Evolutionary conservation across 2,329 filamentous ascomycete genomes (phyloP).

Genomic region (Fusarium poae): DNA sequence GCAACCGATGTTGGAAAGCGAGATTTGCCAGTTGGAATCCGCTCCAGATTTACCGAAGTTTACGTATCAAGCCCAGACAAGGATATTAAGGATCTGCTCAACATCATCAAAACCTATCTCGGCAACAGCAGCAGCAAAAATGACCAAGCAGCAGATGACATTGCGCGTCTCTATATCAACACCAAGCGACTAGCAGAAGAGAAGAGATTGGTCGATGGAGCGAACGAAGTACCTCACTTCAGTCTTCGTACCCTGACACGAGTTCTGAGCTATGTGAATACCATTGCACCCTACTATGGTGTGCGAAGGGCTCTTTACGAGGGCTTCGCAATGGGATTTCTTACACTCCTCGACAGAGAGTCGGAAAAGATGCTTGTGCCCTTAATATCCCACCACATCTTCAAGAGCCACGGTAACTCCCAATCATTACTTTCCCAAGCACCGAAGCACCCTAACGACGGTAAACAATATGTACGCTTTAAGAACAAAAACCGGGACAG

Average conservation of each 20-base stretch:
- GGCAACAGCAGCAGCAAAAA: slow-evolving; percentile 78
- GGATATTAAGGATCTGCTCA: slow-evolving; percentile 86
- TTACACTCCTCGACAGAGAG: slow-evolving; percentile 85
- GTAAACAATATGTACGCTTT: slow-evolving; percentile 83
- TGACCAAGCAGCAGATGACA: slow-evolving; percentile 80
- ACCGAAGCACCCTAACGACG: slow-evolving; percentile 82
- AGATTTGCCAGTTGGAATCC: slow-evolving; percentile 87
- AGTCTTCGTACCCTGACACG: slow-evolving; percentile 94
- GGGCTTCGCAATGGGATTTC: slow-evolving; percentile 97
- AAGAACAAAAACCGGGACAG: slow-evolving; percentile 72
- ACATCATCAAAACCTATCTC: slow-evolving; percentile 90
- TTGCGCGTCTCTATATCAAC: slow-evolving; percentile 88
- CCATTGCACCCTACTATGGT: slow-evolving; percentile 86
- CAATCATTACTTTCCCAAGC: slow-evolving; percentile 82
- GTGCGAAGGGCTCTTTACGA: slow-evolving; percentile 89
- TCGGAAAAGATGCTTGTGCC: slow-evolving; percentile 85
- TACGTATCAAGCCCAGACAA: slow-evolving; percentile 93
- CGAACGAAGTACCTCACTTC: slow-evolving; percentile 96
- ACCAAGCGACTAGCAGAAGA: slow-evolving; percentile 85
- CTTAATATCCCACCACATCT: slow-evolving; percentile 83
- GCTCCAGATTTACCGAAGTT: slow-evolving; percentile 94
- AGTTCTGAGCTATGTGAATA: slow-evolving; percentile 87
- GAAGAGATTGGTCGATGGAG: slow-evolving; percentile 91
- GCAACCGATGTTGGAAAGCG: slow-evolving; percentile 97
- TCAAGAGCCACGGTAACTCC: slow-evolving; percentile 75